Conservation (phyloP, 2,329 filamentous ascomycete species). For the Verticillium klebahnii region DNA sequence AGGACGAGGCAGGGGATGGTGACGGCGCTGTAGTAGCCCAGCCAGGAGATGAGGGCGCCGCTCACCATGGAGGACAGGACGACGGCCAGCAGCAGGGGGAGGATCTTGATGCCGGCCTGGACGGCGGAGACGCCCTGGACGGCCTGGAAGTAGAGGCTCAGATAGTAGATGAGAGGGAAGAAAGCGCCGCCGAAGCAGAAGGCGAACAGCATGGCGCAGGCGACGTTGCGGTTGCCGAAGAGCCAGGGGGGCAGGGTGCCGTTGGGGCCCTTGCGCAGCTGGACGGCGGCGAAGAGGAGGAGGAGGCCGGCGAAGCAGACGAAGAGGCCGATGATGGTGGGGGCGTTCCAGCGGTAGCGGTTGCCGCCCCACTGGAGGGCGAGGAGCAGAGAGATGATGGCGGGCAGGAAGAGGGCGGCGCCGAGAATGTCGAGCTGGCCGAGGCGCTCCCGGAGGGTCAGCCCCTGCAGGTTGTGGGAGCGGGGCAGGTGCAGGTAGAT, state of each 20-base stretch:
- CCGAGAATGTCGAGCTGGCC: conserved; percentile 45
- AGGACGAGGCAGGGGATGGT: conserved; percentile 36
- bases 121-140: conserved; percentile 48
- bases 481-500: conserved; percentile 38
- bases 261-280: conserved; percentile 39
- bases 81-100: conserved; percentile 47
- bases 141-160: conserved; percentile 50
- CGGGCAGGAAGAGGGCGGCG: conserved; percentile 44
- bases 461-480: conserved; percentile 21
- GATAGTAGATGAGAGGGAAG: conserved; percentile 49
- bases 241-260: conserved; percentile 46
- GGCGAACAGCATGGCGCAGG: conserved; percentile 34
- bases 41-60: conserved; percentile 34
- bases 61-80: conserved; percentile 41
- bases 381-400: conserved; percentile 47
- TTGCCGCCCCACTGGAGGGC: conserved; percentile 54
- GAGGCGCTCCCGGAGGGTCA: conserved; percentile 31
- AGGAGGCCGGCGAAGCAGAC: conserved; percentile 41
- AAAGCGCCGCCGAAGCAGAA: conserved; percentile 47
- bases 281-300: conserved; percentile 40
- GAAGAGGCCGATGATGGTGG: conserved; percentile 46
- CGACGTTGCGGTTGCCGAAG: conserved; percentile 37
- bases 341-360: conserved; percentile 44
- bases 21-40: conserved; percentile 38
- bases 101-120: conserved; percentile 48